Percentiles rank a stretch among this genome's conserved stretches.
Evolutionary conservation across 1,139 yeast genomes (phyloP).

Genomic region (Protomyces arabidopsidicola): DNA sequence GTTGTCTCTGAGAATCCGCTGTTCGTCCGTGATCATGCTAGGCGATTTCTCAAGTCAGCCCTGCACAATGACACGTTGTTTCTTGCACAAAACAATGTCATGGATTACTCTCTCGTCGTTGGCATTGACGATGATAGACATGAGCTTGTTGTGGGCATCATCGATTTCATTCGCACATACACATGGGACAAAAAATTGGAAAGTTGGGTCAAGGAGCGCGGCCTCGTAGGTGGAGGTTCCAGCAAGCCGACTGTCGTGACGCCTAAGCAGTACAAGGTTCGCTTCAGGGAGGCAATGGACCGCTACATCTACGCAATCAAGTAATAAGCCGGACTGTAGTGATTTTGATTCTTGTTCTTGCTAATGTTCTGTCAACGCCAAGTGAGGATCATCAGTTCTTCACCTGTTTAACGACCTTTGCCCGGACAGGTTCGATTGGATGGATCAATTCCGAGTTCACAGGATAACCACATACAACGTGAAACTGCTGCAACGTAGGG

Average conservation of each 20-base stretch:
- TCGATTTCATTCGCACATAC: conserved; percentile 80
- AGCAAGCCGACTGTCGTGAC: conserved; percentile 96
- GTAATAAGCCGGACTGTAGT: neutral
- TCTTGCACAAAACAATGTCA: conserved; percentile 93
- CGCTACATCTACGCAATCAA: conserved; percentile 88
- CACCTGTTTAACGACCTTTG: too few species aligned
- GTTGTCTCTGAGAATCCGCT: conserved; percentile 86
- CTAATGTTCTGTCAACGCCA: neutral
- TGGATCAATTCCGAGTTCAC: too few species aligned
- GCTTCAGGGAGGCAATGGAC: conserved; percentile 98
- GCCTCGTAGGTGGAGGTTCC: conserved; percentile 77
- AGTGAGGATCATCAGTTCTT: too few species aligned
- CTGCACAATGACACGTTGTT: conserved; percentile 92
- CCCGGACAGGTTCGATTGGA: too few species aligned
- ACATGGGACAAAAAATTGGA: conserved; percentile 99
- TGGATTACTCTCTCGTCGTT: conserved; percentile 94
- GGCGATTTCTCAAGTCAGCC: conserved; percentile 76
- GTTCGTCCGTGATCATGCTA: conserved; percentile 89
- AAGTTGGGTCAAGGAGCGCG: conserved; percentile 96
- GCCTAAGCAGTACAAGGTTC: conserved; percentile 86
- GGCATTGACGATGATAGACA: conserved; percentile 74
- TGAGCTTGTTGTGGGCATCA: conserved; percentile 83
- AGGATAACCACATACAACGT: neutral
- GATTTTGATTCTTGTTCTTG: neutral
- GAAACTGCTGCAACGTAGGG: neutral